phyloP scores from a whole-genome alignment of 2,329 filamentous ascomycete genomes.

The Fusarium liriodendri region DNA sequence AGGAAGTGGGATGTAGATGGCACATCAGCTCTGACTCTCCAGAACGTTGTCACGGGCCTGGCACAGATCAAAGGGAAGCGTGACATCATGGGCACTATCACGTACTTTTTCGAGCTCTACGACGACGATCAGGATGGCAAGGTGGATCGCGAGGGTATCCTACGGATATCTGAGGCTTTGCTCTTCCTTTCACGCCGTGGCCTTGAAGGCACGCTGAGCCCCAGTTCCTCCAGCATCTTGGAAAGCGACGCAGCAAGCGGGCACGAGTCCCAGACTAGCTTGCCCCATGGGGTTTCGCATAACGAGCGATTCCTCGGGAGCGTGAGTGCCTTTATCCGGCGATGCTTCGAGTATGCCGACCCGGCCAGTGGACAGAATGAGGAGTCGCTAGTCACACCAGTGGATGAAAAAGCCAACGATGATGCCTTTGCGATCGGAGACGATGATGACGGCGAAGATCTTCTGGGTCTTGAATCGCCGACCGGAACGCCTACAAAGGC shows the following conservation, averaged over 20 bases:
- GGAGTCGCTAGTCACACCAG: constrained; percentile 37
- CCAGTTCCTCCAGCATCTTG: constrained; percentile 69
- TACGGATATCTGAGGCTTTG: constrained; percentile 93
- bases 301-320: constrained; percentile 93
- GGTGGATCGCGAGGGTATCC: constrained; percentile 93
- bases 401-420: constrained; percentile 44
- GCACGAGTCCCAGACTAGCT: constrained; percentile 51
- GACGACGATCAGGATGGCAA: constrained; percentile 92
- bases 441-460: constrained; percentile 72
- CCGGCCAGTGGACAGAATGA: constrained; percentile 73
- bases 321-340: constrained; percentile 93
- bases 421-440: constrained; percentile 81
- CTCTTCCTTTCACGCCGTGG: constrained; percentile 92
- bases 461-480: constrained; percentile 69
- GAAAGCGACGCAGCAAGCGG: constrained; percentile 50
- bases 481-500: constrained; percentile 54
- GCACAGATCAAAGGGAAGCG: constrained; percentile 91
- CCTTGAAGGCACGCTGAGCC: constrained; percentile 78
- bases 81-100: constrained; percentile 98
- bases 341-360: constrained; percentile 98
- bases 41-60: constrained; percentile 91
- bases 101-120: constrained; percentile 97
- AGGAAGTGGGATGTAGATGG: constrained; percentile 87
- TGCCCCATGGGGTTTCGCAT: constrained; percentile 66
- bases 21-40: constrained; percentile 81